A percentile compares a stretch with the other conserved stretches of the same genome.
Conservation (phyloP, 768 basidiomycete genomes). For the Phanerodontia chrysosporium region DNA sequence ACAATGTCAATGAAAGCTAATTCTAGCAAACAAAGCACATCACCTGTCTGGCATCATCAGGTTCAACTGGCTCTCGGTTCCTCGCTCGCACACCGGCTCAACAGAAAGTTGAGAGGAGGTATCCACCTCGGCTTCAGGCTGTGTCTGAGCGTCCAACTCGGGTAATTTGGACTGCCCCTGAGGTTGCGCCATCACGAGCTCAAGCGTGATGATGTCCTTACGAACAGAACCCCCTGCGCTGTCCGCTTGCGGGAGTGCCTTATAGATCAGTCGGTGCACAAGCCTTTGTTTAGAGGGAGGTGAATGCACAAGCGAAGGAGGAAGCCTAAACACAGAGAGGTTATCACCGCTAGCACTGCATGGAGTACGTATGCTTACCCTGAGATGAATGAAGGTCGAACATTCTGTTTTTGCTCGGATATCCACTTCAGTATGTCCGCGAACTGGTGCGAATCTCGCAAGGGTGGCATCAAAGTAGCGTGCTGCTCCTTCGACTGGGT, state of each 20-base stretch:
- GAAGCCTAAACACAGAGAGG: slow-evolving; percentile 30
- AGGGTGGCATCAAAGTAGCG: slow-evolving; percentile 42
- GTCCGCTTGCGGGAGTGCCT: slow-evolving; percentile 6
- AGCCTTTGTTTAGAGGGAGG: slow-evolving; percentile 28
- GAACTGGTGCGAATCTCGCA: slow-evolving; percentile 38
- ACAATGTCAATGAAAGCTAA: background rate
- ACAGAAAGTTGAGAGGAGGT: slow-evolving; percentile 1
- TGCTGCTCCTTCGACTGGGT: slow-evolving; percentile 31
- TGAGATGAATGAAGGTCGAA: slow-evolving; percentile 43
- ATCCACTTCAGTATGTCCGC: slow-evolving; percentile 45
- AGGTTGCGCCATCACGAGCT: slow-evolving; percentile 15
- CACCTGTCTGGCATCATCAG: slow-evolving; percentile 59
- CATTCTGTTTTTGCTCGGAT: slow-evolving; percentile 19
- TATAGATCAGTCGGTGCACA: slow-evolving; percentile 49
- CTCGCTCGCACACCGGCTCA: slow-evolving; percentile 30
- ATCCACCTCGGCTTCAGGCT: background rate
- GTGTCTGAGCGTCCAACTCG: too few relatives aligned
- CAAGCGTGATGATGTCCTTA: slow-evolving; percentile 15
- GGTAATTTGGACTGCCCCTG: too few relatives aligned
- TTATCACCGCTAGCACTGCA: background rate
- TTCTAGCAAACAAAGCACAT: background rate
- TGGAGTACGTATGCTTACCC: slow-evolving; percentile 33
- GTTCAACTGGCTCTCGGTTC: slow-evolving; percentile 37
- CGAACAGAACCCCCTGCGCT: background rate
- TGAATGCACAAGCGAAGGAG: slow-evolving; percentile 30